phyloP scores from a whole-genome alignment of 129 eudicot species.

The Chrysanthemum seticuspe region DNA sequence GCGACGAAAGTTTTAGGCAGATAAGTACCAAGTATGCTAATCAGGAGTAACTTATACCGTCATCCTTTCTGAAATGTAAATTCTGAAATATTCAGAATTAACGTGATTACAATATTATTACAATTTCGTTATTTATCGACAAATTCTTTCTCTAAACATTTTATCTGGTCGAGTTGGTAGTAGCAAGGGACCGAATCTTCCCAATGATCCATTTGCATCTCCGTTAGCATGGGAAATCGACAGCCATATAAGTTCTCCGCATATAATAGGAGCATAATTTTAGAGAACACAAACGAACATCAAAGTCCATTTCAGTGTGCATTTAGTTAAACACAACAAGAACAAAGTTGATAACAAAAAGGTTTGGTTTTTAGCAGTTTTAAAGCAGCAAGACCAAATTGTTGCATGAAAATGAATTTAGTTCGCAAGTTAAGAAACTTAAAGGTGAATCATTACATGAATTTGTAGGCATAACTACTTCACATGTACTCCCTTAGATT shows the following conservation, averaged over 20 bases:
- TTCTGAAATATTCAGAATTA: neutral
- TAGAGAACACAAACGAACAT: slow-evolving; percentile 20
- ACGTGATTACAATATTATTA: neutral
- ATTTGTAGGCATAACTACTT: slow-evolving; percentile 37
- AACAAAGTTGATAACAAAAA: slow-evolving; percentile 22
- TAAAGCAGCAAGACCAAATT: neutral
- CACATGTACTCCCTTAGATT: slow-evolving; percentile 26
- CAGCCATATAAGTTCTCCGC: slow-evolving; percentile 37
- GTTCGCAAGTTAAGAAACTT: slow-evolving; percentile 24
- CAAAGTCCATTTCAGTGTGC: slow-evolving; percentile 17
- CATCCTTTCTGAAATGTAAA: neutral
- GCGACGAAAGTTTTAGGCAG: slow-evolving; percentile 42
- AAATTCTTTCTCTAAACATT: neutral
- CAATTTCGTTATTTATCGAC: neutral
- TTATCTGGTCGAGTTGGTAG: slow-evolving; percentile 30
- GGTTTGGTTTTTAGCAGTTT: slow-evolving; percentile 20
- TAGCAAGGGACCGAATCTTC: slow-evolving; percentile 32
- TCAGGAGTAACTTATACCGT: slow-evolving; percentile 45
- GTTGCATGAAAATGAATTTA: slow-evolving; percentile 21
- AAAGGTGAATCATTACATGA: slow-evolving; percentile 27
- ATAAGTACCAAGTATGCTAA: slow-evolving; percentile 39
- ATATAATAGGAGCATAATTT: slow-evolving; percentile 23
- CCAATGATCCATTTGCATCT: no score
- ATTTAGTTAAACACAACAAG: slow-evolving; percentile 7
- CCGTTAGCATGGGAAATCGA: slow-evolving; percentile 15